A percentile compares a stretch with the other conserved stretches of the same genome.
phyloP scores from a whole-genome alignment of 805 yeast genomes.

The Yarrowia divulgata region DNA sequence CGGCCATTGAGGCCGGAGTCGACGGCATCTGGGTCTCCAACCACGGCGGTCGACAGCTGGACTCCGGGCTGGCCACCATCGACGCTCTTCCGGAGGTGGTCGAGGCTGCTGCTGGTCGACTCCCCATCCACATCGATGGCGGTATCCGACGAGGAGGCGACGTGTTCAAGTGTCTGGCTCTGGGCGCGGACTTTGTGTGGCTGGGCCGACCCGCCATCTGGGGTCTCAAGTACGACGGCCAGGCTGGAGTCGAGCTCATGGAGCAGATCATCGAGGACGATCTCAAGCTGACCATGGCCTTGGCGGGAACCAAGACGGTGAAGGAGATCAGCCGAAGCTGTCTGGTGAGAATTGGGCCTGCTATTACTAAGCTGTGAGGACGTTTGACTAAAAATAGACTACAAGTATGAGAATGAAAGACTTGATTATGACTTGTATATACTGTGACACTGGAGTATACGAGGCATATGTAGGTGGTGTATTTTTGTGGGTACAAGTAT shows the following conservation, averaged over 20 bases:
- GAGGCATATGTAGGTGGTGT: not conserved
- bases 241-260: constrained; percentile 61
- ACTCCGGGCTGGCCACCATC: constrained; percentile 65
- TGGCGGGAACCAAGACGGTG: constrained; percentile 44
- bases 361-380: constrained; percentile 4
- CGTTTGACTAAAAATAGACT: not conserved
- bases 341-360: constrained; percentile 43
- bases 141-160: constrained; percentile 75
- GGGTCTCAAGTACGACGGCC: constrained; percentile 73
- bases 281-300: constrained; percentile 45
- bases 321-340: constrained; percentile 40
- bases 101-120: constrained; percentile 52
- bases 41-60: constrained; percentile 80
- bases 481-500: too few species aligned
- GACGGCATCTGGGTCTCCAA: constrained; percentile 73
- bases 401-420: too few species aligned
- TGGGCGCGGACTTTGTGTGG: constrained; percentile 73
- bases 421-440: too few species aligned
- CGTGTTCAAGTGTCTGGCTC: constrained; percentile 67
- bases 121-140: constrained; percentile 71
- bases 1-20: constrained; percentile 64
- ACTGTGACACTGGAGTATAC: too few species aligned
- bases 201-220: constrained; percentile 72
- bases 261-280: constrained; percentile 46
- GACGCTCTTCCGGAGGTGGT: constrained; percentile 68